A percentile compares a stretch with the other conserved stretches of the same genome.
Evolutionary conservation across 305 asterid genomes (phyloP).

Genomic region (Striga hermonthica): DNA sequence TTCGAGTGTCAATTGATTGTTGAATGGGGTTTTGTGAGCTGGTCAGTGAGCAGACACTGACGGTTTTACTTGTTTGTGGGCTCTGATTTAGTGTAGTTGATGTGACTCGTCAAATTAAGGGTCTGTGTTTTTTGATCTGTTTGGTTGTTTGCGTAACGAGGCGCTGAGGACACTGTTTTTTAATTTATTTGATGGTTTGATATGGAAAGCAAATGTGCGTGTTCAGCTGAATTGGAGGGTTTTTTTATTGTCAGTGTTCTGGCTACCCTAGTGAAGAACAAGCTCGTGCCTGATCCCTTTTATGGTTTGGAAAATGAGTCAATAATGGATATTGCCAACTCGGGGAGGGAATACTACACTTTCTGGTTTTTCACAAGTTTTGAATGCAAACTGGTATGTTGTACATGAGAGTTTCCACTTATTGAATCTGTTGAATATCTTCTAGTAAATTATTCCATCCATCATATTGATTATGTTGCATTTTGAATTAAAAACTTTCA

Average conservation of each 20-base stretch:
- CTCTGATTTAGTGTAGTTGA: not conserved
- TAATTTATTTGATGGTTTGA: not conserved
- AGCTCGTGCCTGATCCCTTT: conserved; percentile 86
- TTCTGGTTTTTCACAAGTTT: conserved; percentile 91
- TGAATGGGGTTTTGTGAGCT: conserved; percentile 16
- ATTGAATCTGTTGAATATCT: conserved; percentile 4
- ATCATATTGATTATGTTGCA: conserved; percentile 13
- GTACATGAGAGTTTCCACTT: conserved; percentile 22
- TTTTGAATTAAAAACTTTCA: not conserved
- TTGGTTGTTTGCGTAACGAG: not conserved
- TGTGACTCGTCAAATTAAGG: not conserved
- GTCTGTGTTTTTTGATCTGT: conserved; percentile 8
- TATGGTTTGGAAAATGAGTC: conserved; percentile 84
- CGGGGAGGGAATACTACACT: conserved; percentile 91
- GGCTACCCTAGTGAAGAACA: conserved; percentile 88
- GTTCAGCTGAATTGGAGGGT: conserved; percentile 29
- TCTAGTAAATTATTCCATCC: not conserved
- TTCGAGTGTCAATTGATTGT: not conserved
- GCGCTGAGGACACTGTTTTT: not conserved
- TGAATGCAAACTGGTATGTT: conserved; percentile 73
- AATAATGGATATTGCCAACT: conserved; percentile 78
- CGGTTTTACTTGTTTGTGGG: not conserved
- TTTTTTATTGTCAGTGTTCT: conserved; percentile 62
- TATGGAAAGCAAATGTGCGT: not conserved
- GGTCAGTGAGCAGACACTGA: not conserved